These are phyloP conservation scores for Choiromyces venosus DNA, from an alignment of 495 filamentous ascomycete species.

Conservation along the genomic window DNA sequence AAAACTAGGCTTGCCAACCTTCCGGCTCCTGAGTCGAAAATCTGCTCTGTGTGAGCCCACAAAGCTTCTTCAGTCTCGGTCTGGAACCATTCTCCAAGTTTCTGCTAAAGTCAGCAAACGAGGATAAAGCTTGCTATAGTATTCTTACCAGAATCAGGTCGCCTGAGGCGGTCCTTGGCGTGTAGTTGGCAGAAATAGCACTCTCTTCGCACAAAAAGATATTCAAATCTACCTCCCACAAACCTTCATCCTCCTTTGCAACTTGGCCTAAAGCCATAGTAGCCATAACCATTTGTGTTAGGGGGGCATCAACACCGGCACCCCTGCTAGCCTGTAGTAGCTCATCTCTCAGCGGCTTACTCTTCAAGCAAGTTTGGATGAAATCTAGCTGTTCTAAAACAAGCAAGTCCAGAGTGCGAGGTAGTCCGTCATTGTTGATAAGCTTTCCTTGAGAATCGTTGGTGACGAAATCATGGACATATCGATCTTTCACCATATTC, in stretches of 20 bases:
- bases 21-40: slow-evolving; percentile 31
- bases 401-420: slow-evolving; percentile 90
- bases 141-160: slow-evolving; percentile 63
- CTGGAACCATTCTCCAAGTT: slow-evolving; percentile 85
- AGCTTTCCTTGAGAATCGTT: slow-evolving; percentile 78
- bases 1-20: slow-evolving; percentile 9
- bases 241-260: slow-evolving; percentile 79
- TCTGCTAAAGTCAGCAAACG: slow-evolving; percentile 43
- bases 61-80: slow-evolving; percentile 40
- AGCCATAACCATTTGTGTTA: slow-evolving; percentile 40
- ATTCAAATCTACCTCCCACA: slow-evolving; percentile 96
- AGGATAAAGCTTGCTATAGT: neutral
- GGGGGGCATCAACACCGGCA: slow-evolving; percentile 28
- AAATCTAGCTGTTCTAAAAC: slow-evolving; percentile 91
- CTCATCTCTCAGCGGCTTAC: slow-evolving; percentile 69
- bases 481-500: slow-evolving; percentile 60
- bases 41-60: slow-evolving; percentile 36
- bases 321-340: slow-evolving; percentile 32
- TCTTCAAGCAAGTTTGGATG: slow-evolving; percentile 68
- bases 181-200: slow-evolving; percentile 93
- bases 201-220: slow-evolving; percentile 93
- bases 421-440: slow-evolving; percentile 85
- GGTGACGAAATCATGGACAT: slow-evolving; percentile 75
- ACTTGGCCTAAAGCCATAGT: slow-evolving; percentile 76
- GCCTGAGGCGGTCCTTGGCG: slow-evolving; percentile 81